A percentile compares a stretch with the other conserved stretches of the same genome.
Conservation (phyloP, 2,329 filamentous ascomycete species). For the Fusarium armeniacum region DNA sequence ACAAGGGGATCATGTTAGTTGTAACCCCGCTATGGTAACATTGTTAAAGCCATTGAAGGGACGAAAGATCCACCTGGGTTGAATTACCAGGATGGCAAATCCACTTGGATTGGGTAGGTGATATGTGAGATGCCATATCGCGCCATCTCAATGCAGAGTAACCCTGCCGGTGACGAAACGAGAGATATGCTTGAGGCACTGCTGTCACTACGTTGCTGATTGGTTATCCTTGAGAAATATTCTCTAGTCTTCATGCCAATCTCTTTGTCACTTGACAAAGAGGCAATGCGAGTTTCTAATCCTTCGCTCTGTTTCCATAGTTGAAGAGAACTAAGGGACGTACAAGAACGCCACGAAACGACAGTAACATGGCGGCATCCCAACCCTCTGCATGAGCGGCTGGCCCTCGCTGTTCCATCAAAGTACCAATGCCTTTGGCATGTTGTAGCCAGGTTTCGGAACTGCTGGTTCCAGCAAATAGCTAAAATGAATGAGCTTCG, state of each 20-base stretch:
- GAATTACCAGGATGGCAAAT: slow-evolving; percentile 37
- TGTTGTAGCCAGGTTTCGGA: slow-evolving; percentile 58
- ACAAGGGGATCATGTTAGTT: slow-evolving; percentile 42
- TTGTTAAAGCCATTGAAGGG: slow-evolving; percentile 39
- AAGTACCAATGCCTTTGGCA: slow-evolving; percentile 55
- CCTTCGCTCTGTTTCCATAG: slow-evolving; percentile 13
- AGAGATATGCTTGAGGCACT: slow-evolving; percentile 22
- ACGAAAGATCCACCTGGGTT: slow-evolving; percentile 41
- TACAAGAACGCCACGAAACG: slow-evolving; percentile 57
- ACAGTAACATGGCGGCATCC: slow-evolving; percentile 57
- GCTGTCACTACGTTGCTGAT: slow-evolving; percentile 5
- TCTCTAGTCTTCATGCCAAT: slow-evolving; percentile 6
- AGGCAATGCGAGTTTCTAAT: slow-evolving; percentile 28
- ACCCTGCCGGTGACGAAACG: slow-evolving; percentile 41
- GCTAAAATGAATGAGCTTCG: slow-evolving; percentile 47
- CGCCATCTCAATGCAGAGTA: slow-evolving; percentile 47
- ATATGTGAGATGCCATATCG: slow-evolving; percentile 50
- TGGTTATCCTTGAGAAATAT: slow-evolving; percentile 11
- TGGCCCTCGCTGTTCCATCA: slow-evolving; percentile 58
- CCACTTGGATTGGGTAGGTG: slow-evolving; percentile 44
- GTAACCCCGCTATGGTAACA: slow-evolving; percentile 42
- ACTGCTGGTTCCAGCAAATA: slow-evolving; percentile 58
- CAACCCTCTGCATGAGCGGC: slow-evolving; percentile 53
- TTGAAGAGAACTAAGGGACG: slow-evolving; percentile 34
- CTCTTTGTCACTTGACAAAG: slow-evolving; percentile 37